Conservation (phyloP, 2,329 filamentous ascomycete genomes). For the Trichoderma sp. region DNA sequence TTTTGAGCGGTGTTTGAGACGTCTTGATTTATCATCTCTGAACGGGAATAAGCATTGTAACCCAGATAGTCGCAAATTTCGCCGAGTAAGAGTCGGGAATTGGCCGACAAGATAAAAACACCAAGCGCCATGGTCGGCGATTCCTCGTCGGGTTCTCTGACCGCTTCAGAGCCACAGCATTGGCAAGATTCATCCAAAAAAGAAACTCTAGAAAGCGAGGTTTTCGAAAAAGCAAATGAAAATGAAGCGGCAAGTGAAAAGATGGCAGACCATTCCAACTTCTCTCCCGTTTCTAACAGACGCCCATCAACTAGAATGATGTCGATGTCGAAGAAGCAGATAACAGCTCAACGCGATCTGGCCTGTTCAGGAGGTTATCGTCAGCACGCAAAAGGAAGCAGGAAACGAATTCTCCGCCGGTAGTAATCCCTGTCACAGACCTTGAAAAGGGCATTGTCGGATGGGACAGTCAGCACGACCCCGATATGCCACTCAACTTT, state of each 20-base stretch:
- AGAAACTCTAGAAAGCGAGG: background rate
- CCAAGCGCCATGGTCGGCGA: background rate
- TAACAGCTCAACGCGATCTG: background rate
- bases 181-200: background rate
- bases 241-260: background rate
- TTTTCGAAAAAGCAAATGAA: background rate
- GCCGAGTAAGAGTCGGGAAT: background rate
- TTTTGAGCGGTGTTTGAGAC: background rate
- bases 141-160: background rate
- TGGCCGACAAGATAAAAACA: background rate
- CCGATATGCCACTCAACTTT: conserved; percentile 15
- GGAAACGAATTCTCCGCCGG: background rate
- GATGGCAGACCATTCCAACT: background rate
- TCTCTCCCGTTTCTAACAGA: background rate
- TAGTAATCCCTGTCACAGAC: background rate
- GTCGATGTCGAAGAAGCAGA: conserved; percentile 6
- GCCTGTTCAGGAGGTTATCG: background rate
- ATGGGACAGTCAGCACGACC: conserved; percentile 8
- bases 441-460: conserved; percentile 11
- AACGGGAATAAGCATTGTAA: background rate
- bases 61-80: background rate
- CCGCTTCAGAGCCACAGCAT: background rate
- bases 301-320: background rate
- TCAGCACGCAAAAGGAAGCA: background rate
- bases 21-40: background rate